Evolutionary conservation across 2,329 filamentous ascomycete genomes (phyloP), one percentile per base, ranked within the genome.

Genomic region (Pseudocercospora crystallina): DNA sequence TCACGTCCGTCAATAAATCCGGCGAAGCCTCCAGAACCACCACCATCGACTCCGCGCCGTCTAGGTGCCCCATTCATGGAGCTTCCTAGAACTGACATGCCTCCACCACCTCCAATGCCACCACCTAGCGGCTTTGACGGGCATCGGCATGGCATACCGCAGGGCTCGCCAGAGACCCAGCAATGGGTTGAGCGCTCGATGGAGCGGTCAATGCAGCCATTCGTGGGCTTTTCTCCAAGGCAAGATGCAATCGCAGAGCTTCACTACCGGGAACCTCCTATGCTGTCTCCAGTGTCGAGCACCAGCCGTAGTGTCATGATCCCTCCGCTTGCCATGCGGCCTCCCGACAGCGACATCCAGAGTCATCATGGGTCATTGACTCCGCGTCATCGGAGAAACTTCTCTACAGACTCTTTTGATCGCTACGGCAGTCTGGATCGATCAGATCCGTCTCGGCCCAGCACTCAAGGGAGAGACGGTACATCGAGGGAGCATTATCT

Each of bases 1-100:
- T 54, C 57, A 29, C 45, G 61, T 34, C 61, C 62, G 20, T 54
- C 54, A 8, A 42, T 57, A 26, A 48, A 51, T 35, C 48, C 54
- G 12, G 10, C 37, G 14, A 26, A 26, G 20, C 20, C 20, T 26
- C 7, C 20, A 26, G 20, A 26, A 26, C 20, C 20, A 26, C 35
- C 30, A 35, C 26, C 44, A 43, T 32, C 36, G 36, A 41, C 45
- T 29, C 40, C 50, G 40, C 36, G 40, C 17, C 38, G 33, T n/a
- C 34, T 50, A 35, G 51, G 35, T 12, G 37, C 43, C 9, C 31
- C 51, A 20, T 44, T 47, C 15, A 36, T 17, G 29, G 42, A 26
- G 20, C 20, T 26, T 26, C 20, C 20, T 26, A 26, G 44, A 39
- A 35, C 33, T 43, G 48, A 57, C 12, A 53, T 54, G 48, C 54